Base-by-base conservation (phyloP, 2,329 filamentous ascomycete species). In the Diaporthe helianthi region DNA sequence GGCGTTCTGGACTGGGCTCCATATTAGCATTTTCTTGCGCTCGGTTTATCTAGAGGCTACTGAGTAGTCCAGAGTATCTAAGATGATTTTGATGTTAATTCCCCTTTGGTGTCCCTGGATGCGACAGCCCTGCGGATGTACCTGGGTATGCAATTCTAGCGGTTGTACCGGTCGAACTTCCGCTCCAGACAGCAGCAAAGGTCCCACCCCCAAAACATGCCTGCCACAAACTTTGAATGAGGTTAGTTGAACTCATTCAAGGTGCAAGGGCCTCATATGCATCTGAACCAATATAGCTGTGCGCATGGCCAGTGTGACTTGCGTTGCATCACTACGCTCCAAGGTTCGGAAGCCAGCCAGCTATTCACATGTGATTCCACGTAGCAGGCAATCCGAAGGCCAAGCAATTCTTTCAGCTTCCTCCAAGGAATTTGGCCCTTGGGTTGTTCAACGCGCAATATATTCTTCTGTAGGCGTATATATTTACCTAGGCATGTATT, bases 1-100 rank as follows among this genome's bases (percentile, higher is more conserved):
- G 65, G 65, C 52, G 65, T 67, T 67, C 44, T 46, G 22, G 65
- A n/a, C 12, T 51, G 41, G 52, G 54, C 17, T 22, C 49, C 31
- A 29, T 38, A 38, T 49, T 58, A 36, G 65, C 65, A 51, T 67
- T 67, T 47, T 13, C 49, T 38, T 13, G 4, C 8, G 36, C 17
- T 46, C 17, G 12, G 6, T 31, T 4, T 38, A 24, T 58, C 53
- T 58, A 58, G 53, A 41, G 13, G 22, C 12, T 12, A 44, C 17
- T 44, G n/a, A n/a, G n/a, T n/a, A 2, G 13, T 58, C 53, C 41
- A 47, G 55, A 61, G 46, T 13, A 61, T 31, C 5, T 17, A 31
- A 46, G 3, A 60, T 60, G n/a, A 44, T 58, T 19, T 19, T 9
- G 7, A 4, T 19, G 36, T 41, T 38, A 17, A 38, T 15, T 17